Conservation (phyloP, 306 rosid genomes). For the Castanea crenata region DNA sequence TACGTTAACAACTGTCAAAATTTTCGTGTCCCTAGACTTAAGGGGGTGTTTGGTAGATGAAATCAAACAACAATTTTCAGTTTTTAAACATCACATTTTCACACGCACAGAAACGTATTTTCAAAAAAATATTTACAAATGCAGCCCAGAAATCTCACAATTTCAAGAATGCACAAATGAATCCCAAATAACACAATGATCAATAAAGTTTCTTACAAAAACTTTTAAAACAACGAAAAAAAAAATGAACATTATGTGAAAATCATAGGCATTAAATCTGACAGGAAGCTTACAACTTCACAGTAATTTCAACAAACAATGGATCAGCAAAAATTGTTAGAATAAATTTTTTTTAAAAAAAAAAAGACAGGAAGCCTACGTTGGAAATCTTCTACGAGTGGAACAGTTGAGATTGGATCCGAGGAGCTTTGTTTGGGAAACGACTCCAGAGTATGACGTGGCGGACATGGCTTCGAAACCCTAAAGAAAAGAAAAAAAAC, state of each 20-base stretch:
- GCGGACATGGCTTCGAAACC: slow-evolving; percentile 39
- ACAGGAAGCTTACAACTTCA: no score
- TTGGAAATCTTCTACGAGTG: slow-evolving; percentile 24
- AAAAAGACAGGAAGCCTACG: slow-evolving; percentile 32
- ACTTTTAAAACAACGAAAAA: not conserved
- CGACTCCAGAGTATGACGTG: slow-evolving; percentile 31
- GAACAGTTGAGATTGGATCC: slow-evolving; percentile 22
- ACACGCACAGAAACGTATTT: no score
- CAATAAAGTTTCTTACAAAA: not conserved
- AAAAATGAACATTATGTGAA: not conserved
- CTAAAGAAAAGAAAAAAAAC: not conserved
- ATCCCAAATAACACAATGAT: not conserved
- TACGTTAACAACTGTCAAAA: no score
- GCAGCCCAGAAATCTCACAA: not conserved
- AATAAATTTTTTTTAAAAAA: no score
- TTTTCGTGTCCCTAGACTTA: no score
- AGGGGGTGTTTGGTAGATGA: no score
- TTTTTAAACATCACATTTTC: no score
- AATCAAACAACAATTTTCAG: no score
- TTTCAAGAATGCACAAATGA: not conserved
- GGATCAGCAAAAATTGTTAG: not conserved
- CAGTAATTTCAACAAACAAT: not conserved
- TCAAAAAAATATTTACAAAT: not conserved
- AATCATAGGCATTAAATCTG: no score
- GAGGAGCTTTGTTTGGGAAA: slow-evolving; percentile 15